Evolutionary conservation across 208 protist species (phyloP).

Genomic region (Acanthamoeba triangularis): DNA sequence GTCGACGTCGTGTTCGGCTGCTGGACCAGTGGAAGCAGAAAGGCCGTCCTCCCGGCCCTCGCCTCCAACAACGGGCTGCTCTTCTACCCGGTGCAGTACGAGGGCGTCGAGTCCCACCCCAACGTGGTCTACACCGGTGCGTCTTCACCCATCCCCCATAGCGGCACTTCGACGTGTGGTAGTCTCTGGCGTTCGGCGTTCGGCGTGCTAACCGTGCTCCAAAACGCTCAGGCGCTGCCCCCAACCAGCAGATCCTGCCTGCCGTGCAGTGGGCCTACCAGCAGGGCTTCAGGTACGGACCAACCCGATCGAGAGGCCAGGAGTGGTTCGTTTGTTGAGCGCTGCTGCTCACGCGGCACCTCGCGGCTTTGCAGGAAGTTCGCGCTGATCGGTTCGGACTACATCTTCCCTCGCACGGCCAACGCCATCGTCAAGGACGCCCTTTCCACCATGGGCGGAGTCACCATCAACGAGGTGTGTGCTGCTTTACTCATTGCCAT

Average conservation of each 20-base stretch:
- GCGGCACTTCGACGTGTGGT: background rate
- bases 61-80: constrained; percentile 28
- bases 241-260: constrained; percentile 61
- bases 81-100: constrained; percentile 69
- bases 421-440: constrained; percentile 67
- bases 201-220: background rate
- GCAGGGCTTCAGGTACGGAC: constrained; percentile 5
- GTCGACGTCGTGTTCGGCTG: constrained; percentile 64
- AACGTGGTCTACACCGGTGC: constrained; percentile 65
- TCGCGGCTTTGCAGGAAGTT: constrained; percentile 16
- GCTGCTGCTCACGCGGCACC: background rate
- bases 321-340: background rate
- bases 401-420: constrained; percentile 63
- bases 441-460: background rate
- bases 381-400: constrained; percentile 42
- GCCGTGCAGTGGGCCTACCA: constrained; percentile 23
- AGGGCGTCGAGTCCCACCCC: constrained; percentile 25
- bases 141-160: background rate
- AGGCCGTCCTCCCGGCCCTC: constrained; percentile 28
- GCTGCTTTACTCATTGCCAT: background rate
- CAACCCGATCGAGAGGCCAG: no score
- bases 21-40: constrained; percentile 56
- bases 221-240: background rate
- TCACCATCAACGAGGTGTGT: background rate
- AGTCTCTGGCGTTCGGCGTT: background rate